These are phyloP conservation scores for Heliocybe sulcata DNA, from an alignment of 1,284 basidiomycete genomes.

Conservation along the genomic window DNA sequence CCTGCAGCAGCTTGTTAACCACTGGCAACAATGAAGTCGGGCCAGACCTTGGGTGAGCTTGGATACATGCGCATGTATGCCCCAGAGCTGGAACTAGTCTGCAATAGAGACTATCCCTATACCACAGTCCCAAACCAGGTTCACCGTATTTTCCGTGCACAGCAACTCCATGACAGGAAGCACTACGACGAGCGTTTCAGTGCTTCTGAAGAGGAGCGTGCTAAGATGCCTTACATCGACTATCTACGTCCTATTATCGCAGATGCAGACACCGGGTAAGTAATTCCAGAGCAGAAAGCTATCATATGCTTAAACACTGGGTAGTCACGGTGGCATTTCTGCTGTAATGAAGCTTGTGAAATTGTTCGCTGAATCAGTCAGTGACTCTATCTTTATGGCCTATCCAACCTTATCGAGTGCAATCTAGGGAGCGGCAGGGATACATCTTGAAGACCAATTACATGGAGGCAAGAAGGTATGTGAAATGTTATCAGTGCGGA, in stretches of 20 bases:
- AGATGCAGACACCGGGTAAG: slow-evolving; percentile 89
- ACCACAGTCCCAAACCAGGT: slow-evolving; percentile 93
- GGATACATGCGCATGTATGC: neutral
- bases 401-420: slow-evolving; percentile 3
- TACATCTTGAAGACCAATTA: slow-evolving; percentile 90
- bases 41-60: slow-evolving; percentile 86
- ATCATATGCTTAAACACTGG: slow-evolving; percentile 7
- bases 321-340: slow-evolving; percentile 85
- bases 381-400: slow-evolving; percentile 10
- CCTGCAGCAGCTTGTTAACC: slow-evolving; percentile 80
- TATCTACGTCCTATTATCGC: slow-evolving; percentile 93
- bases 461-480: slow-evolving; percentile 82
- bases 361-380: slow-evolving; percentile 83
- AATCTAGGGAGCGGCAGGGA: slow-evolving; percentile 71
- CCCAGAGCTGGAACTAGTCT: slow-evolving; percentile 1
- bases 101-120: slow-evolving; percentile 79
- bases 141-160: slow-evolving; percentile 79
- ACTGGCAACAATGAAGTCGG: slow-evolving; percentile 95
- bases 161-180: slow-evolving; percentile 82
- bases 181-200: slow-evolving; percentile 81
- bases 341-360: slow-evolving; percentile 97
- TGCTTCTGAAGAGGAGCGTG: slow-evolving; percentile 53
- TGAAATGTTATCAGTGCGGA: no score
- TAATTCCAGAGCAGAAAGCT: slow-evolving; percentile 1
- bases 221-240: slow-evolving; percentile 73